Conservation (phyloP, 768 basidiomycete species). For the Chalciporus piperatus region DNA sequence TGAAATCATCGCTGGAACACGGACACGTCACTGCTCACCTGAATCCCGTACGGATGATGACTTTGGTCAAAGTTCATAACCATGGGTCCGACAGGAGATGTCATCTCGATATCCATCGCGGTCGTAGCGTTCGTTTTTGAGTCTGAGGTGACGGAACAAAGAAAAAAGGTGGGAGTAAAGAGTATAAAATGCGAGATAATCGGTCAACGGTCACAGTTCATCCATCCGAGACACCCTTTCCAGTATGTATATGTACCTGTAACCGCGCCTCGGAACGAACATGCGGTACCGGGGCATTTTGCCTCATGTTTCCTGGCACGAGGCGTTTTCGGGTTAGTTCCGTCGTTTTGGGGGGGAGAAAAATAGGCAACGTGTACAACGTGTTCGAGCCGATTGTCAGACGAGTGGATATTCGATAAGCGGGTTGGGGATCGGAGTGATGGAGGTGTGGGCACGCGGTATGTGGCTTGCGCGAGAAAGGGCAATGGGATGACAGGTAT, state of each 20-base stretch:
- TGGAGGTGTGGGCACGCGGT: background rate
- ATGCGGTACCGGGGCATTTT: slow-evolving; percentile 25
- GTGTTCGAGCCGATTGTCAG: slow-evolving; percentile 10
- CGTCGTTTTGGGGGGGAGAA: slow-evolving; percentile 9
- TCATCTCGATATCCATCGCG: slow-evolving; percentile 34
- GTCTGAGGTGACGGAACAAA: background rate
- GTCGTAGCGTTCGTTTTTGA: slow-evolving; percentile 9
- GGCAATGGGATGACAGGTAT: background rate
- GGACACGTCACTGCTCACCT: slow-evolving; percentile 15
- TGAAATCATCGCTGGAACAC: background rate
- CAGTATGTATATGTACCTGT: slow-evolving; percentile 30
- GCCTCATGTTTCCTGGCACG: slow-evolving; percentile 30
- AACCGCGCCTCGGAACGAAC: slow-evolving; percentile 16
- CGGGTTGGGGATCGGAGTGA: background rate
- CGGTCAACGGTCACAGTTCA: slow-evolving; percentile 5
- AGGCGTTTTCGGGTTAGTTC: slow-evolving; percentile 1
- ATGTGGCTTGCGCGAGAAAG: background rate
- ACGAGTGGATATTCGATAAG: background rate
- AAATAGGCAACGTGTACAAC: slow-evolving; percentile 3
- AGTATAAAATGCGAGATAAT: slow-evolving; percentile 11
- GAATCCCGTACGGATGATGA: slow-evolving; percentile 15
- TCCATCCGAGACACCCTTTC: slow-evolving; percentile 3
- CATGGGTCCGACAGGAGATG: slow-evolving; percentile 29
- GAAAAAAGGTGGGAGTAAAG: background rate
- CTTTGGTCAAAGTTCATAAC: slow-evolving; percentile 21